phyloP scores from a whole-genome alignment of 306 rosid species.

The Trifolium repens region DNA sequence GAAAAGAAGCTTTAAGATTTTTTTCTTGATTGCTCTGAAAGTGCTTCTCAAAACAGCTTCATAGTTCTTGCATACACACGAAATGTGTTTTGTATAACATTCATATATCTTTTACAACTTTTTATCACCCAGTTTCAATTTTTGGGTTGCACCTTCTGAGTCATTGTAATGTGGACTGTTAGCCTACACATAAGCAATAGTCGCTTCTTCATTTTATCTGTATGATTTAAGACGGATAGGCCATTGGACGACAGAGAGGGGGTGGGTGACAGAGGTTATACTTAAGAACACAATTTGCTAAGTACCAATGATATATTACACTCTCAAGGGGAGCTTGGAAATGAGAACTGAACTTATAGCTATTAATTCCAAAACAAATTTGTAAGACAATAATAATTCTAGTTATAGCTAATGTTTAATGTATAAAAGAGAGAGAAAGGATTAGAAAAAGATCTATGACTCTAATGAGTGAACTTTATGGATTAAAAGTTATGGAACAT shows the following conservation, averaged over 20 bases:
- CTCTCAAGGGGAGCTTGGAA: constrained; percentile 11
- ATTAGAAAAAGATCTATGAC: background rate
- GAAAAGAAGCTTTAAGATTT: constrained; percentile 11
- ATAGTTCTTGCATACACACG: constrained; percentile 4
- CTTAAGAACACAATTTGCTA: constrained; percentile 7
- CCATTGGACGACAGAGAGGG: background rate
- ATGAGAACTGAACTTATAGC: constrained; percentile 12
- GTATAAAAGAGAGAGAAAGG: background rate
- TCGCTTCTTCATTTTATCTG: constrained; percentile 33
- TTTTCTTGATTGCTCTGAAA: constrained; percentile 15
- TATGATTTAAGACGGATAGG: constrained; percentile 17
- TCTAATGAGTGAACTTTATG: constrained; percentile 2
- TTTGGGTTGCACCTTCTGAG: constrained; percentile 1
- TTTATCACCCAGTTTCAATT: constrained; percentile 2
- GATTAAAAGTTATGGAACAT: background rate
- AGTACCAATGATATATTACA: constrained; percentile 11
- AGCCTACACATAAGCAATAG: constrained; percentile 10
- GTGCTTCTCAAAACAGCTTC: constrained; percentile 5
- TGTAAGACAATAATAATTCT: constrained; percentile 1
- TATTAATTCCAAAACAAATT: constrained; percentile 10
- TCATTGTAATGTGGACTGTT: constrained; percentile 21
- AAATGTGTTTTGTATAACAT: background rate
- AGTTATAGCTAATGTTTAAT: background rate
- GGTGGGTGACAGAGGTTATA: constrained; percentile 8
- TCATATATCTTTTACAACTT: constrained; percentile 17